These are phyloP conservation scores for Vitis labrusca DNA, from an alignment of 164 flowering plant genomes.

Conservation along the genomic window DNA sequence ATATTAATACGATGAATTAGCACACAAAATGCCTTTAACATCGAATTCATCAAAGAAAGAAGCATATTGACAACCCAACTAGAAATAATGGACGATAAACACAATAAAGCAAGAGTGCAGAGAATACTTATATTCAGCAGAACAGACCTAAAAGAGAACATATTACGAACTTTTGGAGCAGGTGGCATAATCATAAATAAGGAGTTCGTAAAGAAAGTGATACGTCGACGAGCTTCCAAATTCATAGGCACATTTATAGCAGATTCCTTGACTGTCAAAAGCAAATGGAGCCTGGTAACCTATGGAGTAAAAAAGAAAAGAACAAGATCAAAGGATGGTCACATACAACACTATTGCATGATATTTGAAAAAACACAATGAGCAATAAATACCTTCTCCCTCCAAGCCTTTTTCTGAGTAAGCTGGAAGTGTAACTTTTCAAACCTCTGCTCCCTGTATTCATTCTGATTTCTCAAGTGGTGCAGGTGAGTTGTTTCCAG, in stretches of 20 bases:
- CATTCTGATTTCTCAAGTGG: slow-evolving; percentile 18
- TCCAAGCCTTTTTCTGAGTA: slow-evolving; percentile 50
- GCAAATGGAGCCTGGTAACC: slow-evolving; percentile 87
- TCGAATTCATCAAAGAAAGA: no score
- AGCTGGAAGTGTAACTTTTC: slow-evolving; percentile 54
- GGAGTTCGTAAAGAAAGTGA: slow-evolving; percentile 95
- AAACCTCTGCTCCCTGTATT: slow-evolving; percentile 63
- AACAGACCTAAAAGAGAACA: slow-evolving; percentile 94
- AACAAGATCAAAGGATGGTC: not conserved
- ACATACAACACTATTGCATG: not conserved
- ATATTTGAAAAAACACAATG: not conserved
- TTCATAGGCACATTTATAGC: slow-evolving; percentile 96
- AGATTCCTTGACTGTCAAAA: slow-evolving; percentile 93
- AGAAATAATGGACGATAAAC: not conserved
- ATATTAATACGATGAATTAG: not conserved
- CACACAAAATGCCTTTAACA: not conserved
- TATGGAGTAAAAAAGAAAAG: slow-evolving; percentile 18
- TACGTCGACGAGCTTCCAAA: slow-evolving; percentile 95
- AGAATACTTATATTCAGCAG: not conserved
- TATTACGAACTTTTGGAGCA: slow-evolving; percentile 93
- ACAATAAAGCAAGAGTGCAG: not conserved
- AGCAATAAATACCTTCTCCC: slow-evolving; percentile 65
- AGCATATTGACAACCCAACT: not conserved
- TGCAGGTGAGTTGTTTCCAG: slow-evolving; percentile 38
- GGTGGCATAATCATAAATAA: slow-evolving; percentile 92